phyloP scores from a whole-genome alignment of 495 filamentous ascomycete genomes.

The Penicillium paxilli region DNA sequence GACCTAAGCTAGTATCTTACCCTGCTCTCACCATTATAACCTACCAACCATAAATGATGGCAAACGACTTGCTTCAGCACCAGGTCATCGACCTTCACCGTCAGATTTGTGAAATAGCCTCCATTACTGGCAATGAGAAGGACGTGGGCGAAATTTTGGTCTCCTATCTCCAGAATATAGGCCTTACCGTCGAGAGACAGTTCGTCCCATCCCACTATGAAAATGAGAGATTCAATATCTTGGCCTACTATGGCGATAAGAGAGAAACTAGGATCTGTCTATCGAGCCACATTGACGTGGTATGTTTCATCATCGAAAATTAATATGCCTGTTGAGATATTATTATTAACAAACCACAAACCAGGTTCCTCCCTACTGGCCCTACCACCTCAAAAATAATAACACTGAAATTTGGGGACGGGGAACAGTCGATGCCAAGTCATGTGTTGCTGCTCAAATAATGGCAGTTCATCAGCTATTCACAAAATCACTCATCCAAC shows the following conservation, averaged over 20 bases:
- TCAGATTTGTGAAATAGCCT: no score
- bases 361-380: not conserved
- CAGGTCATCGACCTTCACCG: no score
- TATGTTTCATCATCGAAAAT: no score
- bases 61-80: no score
- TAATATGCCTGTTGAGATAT: no score
- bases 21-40: no score
- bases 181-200: not conserved
- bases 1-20: no score
- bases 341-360: no score
- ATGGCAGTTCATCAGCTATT: not conserved
- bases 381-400: constrained; percentile 12
- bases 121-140: not conserved
- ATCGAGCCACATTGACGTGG: not conserved
- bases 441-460: not conserved
- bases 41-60: no score
- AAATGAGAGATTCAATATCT: not conserved
- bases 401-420: not conserved
- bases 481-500: not conserved
- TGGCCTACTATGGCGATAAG: not conserved
- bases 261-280: not conserved
- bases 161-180: not conserved
- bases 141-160: not conserved
- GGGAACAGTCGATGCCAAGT: not conserved
- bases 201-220: not conserved